phyloP scores from a whole-genome alignment of 2,329 filamentous ascomycete species.

The Colletotrichum melonis region DNA sequence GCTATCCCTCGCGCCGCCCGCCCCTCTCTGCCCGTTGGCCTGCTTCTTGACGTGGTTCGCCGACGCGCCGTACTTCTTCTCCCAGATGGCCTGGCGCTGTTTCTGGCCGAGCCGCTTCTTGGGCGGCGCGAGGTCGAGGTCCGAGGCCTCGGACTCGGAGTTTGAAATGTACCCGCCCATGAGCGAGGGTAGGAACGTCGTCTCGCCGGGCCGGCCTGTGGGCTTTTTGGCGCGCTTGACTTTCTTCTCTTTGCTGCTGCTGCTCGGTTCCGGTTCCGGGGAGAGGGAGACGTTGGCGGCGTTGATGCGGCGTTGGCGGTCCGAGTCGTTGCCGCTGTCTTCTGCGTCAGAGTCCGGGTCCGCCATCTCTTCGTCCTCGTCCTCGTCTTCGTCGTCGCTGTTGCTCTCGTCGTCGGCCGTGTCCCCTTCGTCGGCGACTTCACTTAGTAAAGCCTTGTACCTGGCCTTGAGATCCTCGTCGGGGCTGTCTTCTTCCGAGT shows the following conservation, averaged over 20 bases:
- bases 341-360: conserved; percentile 46
- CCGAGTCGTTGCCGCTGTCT: conserved; percentile 35
- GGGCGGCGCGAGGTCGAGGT: conserved; percentile 71
- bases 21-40: conserved; percentile 43
- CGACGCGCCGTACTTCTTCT: conserved; percentile 80
- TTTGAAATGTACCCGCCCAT: conserved; percentile 85
- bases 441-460: conserved; percentile 58
- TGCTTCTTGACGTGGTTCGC: conserved; percentile 72
- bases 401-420: conserved; percentile 48
- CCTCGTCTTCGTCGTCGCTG: conserved; percentile 37
- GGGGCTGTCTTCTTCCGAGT: conserved; percentile 53
- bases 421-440: conserved; percentile 52
- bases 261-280: conserved; percentile 41
- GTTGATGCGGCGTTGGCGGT: conserved; percentile 40
- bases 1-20: conserved; percentile 52
- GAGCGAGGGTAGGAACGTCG: conserved; percentile 79
- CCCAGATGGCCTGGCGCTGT: conserved; percentile 81
- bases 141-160: conserved; percentile 73
- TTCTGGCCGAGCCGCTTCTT: conserved; percentile 84
- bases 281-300: conserved; percentile 41
- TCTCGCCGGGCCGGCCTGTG: conserved; percentile 45
- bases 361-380: conserved; percentile 44
- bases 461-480: conserved; percentile 53
- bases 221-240: conserved; percentile 36
- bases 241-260: conserved; percentile 46